Base-by-base conservation (phyloP, 176 grass and related monocot genomes). In the Dactylis glomerata region DNA sequence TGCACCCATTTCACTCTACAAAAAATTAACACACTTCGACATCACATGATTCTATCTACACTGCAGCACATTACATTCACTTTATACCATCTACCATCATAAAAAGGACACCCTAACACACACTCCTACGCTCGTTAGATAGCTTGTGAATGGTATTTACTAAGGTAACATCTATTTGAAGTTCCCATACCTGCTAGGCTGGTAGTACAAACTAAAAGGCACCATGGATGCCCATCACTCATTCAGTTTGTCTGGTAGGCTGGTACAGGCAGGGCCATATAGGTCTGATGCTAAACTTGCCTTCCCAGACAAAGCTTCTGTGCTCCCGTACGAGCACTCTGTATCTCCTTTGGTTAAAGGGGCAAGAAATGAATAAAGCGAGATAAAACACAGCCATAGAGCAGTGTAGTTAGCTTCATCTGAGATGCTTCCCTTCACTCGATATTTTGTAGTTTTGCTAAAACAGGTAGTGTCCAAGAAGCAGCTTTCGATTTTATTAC, bases 311-410 rank as follows among this genome's bases (percentile, higher is more conserved):
- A 74, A 15, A 83, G 65, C n/a, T 6, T 74, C 56, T 38, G 56
- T 64, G 22, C 66, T 57, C 14, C 55, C 65, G 74, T 79, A 79
- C 74, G 73, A 57, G 55, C 45, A 86, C 3, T 65, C 54, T 40
- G 73, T 34, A 73, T 90, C 54, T 83, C 65, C 80, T 90, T 86
- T 56, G 55, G 80, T 58, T 63, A 90, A 86, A 78, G 84, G 3
- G 46, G 8, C 73, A 86, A 83, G 45, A 26, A 83, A 86, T 90
- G 84, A 86, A 47, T 68, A 83, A 79, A 86, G 45, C 45, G 5
- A 17, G 6, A 17, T n/a, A 30, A 36, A 33, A 24, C 58, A 23
- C 27, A 75, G 77, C 10, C 19, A 74, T 8, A 28, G 38, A 34
- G 12, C 57, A 75, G 37, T 68, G 45, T 1, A 41, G 40, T 41